Evolutionary conservation across 1,139 yeast species (phyloP).

Genomic region (Pichia terricola): DNA sequence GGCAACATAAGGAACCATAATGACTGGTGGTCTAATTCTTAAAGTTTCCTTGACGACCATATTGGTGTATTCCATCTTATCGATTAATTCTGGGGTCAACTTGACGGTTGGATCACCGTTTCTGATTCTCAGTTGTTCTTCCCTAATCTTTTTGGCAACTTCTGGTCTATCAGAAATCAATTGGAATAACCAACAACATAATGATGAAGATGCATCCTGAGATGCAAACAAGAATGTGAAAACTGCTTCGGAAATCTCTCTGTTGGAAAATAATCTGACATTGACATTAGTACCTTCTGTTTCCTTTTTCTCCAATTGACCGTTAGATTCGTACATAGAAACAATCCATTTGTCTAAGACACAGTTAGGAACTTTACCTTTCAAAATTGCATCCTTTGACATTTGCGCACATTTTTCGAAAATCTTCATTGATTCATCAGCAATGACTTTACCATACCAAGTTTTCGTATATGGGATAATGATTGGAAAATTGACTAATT

Average conservation of each 20-base stretch:
- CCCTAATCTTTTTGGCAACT: slow-evolving; percentile 70
- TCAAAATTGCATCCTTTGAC: slow-evolving; percentile 65
- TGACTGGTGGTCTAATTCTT: slow-evolving; percentile 93
- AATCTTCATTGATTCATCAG: slow-evolving; percentile 87
- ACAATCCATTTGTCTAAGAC: slow-evolving; percentile 93
- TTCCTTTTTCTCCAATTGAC: slow-evolving; percentile 17
- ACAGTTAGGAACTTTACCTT: slow-evolving; percentile 75
- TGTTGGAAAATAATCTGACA: slow-evolving; percentile 78
- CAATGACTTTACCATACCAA: slow-evolving; percentile 93
- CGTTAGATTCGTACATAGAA: slow-evolving; percentile 63
- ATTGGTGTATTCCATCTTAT: slow-evolving; percentile 76
- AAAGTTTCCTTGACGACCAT: slow-evolving; percentile 87
- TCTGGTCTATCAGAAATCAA: slow-evolving; percentile 93
- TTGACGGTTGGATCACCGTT: slow-evolving; percentile 57
- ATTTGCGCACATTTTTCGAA: slow-evolving; percentile 80
- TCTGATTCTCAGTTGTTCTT: slow-evolving; percentile 82
- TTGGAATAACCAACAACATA: slow-evolving; percentile 98
- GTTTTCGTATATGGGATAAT: slow-evolving; percentile 92
- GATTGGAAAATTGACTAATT: slow-evolving; percentile 93
- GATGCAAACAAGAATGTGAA: slow-evolving; percentile 95
- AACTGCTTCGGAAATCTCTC: slow-evolving; percentile 89
- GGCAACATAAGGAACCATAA: slow-evolving; percentile 95
- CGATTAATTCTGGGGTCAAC: slow-evolving; percentile 64
- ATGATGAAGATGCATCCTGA: slow-evolving; percentile 96
- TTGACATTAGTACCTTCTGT: slow-evolving; percentile 38